Evolutionary conservation across 1,284 basidiomycete genomes (phyloP).

Genomic region (Puccinia hordei): DNA sequence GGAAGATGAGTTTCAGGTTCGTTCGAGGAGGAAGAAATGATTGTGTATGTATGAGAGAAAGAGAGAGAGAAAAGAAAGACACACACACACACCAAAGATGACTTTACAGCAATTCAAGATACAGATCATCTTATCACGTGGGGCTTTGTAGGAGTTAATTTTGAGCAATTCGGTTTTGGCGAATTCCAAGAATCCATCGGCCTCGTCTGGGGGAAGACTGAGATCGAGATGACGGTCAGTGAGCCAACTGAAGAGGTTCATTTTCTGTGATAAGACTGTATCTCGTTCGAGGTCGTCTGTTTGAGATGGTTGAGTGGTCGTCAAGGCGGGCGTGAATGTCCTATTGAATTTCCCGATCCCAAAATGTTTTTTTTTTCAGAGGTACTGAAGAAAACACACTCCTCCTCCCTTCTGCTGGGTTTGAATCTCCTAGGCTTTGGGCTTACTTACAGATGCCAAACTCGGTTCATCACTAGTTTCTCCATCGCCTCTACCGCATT

Average conservation of each 20-base stretch:
- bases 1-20: constrained; percentile 79
- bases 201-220: constrained; percentile 63
- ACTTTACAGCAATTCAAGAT: constrained; percentile 98
- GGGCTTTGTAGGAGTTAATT: constrained; percentile 98
- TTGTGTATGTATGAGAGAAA: constrained; percentile 10
- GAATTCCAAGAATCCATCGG: constrained; percentile 84
- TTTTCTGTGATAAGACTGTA: constrained; percentile 84
- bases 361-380: neutral
- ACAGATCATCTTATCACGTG: constrained; percentile 95
- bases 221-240: constrained; percentile 85
- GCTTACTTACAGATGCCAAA: constrained; percentile 67
- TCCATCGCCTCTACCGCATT: constrained; percentile 99
- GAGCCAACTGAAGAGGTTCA: constrained; percentile 86
- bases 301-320: constrained; percentile 65
- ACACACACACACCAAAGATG: constrained; percentile 77
- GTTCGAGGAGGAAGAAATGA: no score
- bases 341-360: constrained; percentile 61
- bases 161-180: constrained; percentile 94
- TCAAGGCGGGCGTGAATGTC: constrained; percentile 65
- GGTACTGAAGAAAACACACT: neutral
- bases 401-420: no score
- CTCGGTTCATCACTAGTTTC: constrained; percentile 97
- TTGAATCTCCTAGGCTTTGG: no score
- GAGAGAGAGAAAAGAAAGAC: neutral
- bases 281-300: constrained; percentile 95